Evolutionary conservation across 306 rosid species (phyloP), one percentile per base, ranked within the genome.

Genomic region (Malus fusca): DNA sequence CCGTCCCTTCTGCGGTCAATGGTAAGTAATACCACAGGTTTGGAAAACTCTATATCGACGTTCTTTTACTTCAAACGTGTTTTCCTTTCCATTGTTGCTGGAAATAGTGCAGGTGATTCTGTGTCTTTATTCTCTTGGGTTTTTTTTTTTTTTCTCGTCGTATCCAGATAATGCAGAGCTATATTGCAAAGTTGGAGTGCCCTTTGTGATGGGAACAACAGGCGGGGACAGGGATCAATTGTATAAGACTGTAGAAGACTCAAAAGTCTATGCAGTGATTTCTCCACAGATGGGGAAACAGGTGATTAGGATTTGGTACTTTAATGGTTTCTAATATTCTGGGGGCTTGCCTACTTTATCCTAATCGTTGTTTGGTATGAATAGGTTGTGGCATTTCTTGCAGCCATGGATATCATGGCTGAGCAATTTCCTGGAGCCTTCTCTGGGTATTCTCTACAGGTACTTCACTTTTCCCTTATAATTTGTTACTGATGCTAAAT

Each of bases 261-360:
- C 97, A 10, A 85, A 87, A 42, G 78, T 73, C 80, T 89, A 95
- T 73, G 97, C 97, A 44, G 97, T 95, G 69, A 90, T 95, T 76
- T 95, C 97, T 71, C 97, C 97, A 15, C 97, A 95, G 81, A 95
- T 95, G 98, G 98, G 97, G 69, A 95, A 95, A 75, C 97, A 94
- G 90, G 96, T 83, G 79, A 75, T 67, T 37, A 21, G 56, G 66
- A 81, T 81, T 68, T 69, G 68, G 46, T 76, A 40, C 69, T 40
- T 60, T 1, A 3, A 21, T 33, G 13, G 26, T 19, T 53, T 73
- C 21, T 28, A 6, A 71, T 78, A 23, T n/a, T 40, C 25, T 58
- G 33, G 68, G 63, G 69, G 25, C 79, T 66, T 75, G 73, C 66
- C 59, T 79, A 77, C 75, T 63, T 55, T 68, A 87, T 75, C 72